Base-by-base conservation (phyloP, 768 basidiomycete species). In the Kwoniella dejecticola region DNA sequence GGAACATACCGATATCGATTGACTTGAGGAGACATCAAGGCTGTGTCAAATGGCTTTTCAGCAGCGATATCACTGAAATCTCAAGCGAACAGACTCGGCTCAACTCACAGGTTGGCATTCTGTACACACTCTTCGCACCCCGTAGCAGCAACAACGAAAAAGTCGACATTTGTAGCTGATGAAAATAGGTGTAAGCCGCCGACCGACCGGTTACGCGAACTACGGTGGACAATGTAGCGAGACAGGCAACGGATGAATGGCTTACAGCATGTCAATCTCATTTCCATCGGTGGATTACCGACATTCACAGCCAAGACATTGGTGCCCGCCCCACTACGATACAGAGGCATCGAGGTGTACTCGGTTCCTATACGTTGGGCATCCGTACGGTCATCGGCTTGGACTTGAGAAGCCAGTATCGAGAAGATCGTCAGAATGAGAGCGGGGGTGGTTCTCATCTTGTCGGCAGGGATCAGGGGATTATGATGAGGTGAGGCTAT, bases 211-310 rank as follows among this genome's bases (percentile, higher is more conserved):
- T n/a, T n/a, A n/a, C n/a, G n/a, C n/a, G n/a, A n/a, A n/a, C n/a
- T n/a, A n/a, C n/a, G n/a, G n/a, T n/a, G n/a, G n/a, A n/a, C n/a
- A n/a, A n/a, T n/a, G n/a, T n/a, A n/a, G n/a, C n/a, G n/a, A n/a
- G n/a, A n/a, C n/a, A n/a, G n/a, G n/a, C n/a, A n/a, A n/a, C n/a
- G n/a, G n/a, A n/a, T n/a, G n/a, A n/a, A n/a, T n/a, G n/a, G 69
- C 77, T 72, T 42, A 78, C 76, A 70, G 19, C 74, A 44, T 12
- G 75, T 78, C 38, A 78, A 50, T 42, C 75, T 72, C 24, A 75
- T 31, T 1, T 63, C 52, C 27, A 69, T 64, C 6, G 57, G 61
- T 10, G 68, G 70, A 6, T 63, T 68, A 2, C 70, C 75, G 1
- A 78, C 36, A 0, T 60, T 60, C 0, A 71, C 66, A 10, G 47